phyloP scores from a whole-genome alignment of 2,329 filamentous ascomycete species.

The Lecanicillium sp. region DNA sequence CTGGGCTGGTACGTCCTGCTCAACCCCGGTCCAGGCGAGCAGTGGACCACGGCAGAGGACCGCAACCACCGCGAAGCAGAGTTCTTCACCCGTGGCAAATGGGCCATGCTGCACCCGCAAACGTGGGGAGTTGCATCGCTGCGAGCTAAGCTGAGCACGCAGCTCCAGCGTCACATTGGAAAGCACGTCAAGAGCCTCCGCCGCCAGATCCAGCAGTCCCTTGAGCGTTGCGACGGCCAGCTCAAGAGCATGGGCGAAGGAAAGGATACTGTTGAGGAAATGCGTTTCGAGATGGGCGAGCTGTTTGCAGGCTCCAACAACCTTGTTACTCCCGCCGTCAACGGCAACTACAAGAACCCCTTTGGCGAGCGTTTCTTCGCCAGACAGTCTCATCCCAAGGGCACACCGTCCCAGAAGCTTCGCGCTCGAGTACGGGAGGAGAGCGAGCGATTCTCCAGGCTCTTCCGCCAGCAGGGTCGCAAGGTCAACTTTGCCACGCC shows the following conservation, averaged over 20 bases:
- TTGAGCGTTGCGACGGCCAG: slow-evolving; percentile 40
- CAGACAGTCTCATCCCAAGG: slow-evolving; percentile 38
- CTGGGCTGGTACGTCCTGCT: slow-evolving; percentile 45
- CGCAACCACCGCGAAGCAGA: slow-evolving; percentile 35
- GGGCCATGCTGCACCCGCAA: slow-evolving; percentile 36
- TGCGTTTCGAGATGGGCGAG: slow-evolving; percentile 46
- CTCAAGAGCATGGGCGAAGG: slow-evolving; percentile 42
- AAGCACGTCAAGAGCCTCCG: slow-evolving; percentile 43
- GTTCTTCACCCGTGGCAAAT: slow-evolving; percentile 42
- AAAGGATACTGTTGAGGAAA: slow-evolving; percentile 45
- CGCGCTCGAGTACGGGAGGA: slow-evolving; percentile 43
- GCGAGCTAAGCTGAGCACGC: slow-evolving; percentile 39
- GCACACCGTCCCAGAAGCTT: slow-evolving; percentile 43
- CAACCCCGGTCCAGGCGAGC: slow-evolving; percentile 39
- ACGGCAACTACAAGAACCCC: slow-evolving; percentile 49
- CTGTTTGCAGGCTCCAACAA: slow-evolving; percentile 45
- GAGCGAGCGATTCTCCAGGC: slow-evolving; percentile 39
- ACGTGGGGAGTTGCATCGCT: slow-evolving; percentile 40
- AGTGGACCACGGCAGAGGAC: slow-evolving; percentile 34
- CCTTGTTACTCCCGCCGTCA: slow-evolving; percentile 44
- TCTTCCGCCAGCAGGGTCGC: slow-evolving; percentile 42
- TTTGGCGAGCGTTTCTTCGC: slow-evolving; percentile 44
- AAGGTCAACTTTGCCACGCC: slow-evolving; percentile 34
- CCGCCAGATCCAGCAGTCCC: slow-evolving; percentile 41
- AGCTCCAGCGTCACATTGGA: slow-evolving; percentile 44